Conservation (phyloP, 139 green algal species). For the Prasinococcaceae sp. region DNA sequence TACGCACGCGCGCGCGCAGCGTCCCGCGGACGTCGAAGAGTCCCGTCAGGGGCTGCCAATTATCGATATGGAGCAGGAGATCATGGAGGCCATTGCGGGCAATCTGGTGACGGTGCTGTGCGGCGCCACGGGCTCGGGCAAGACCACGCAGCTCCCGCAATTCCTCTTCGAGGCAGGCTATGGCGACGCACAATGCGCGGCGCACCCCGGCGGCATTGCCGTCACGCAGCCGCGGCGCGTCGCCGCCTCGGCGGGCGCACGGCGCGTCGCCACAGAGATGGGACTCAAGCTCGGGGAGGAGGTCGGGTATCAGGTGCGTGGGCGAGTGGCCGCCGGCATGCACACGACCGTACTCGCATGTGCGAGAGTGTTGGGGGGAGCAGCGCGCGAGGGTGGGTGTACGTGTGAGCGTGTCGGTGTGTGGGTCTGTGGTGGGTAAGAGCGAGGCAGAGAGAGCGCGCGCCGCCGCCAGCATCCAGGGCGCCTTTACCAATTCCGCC, state of each 20-base stretch:
- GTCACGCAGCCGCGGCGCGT: conserved; percentile 72
- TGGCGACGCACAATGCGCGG: conserved; percentile 28
- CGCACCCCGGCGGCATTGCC: conserved; percentile 7
- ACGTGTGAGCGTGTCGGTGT: no score
- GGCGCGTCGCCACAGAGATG: conserved; percentile 68
- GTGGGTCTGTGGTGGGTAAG: no score
- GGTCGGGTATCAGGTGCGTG: conserved; percentile 79
- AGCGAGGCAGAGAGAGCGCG: no score
- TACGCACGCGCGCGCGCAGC: neutral
- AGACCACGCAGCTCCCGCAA: conserved; percentile 90
- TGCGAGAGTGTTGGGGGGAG: no score
- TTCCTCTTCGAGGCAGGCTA: conserved; percentile 90
- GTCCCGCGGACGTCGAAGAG: conserved; percentile 7
- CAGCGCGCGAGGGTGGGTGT: no score
- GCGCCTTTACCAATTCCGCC: no score
- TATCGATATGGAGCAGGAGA: conserved; percentile 71
- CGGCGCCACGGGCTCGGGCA: conserved; percentile 83
- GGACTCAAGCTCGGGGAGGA: conserved; percentile 39
- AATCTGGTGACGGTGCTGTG: conserved; percentile 68
- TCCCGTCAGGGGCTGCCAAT: conserved; percentile 50
- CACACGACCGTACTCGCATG: no score
- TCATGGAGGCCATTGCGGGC: conserved; percentile 65
- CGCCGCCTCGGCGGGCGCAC: conserved; percentile 63
- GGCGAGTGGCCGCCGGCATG: neutral
- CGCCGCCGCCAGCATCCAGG: no score